Evolutionary conservation across 345 rosid genomes (phyloP).

Genomic region (Atalantia buxifolia): DNA sequence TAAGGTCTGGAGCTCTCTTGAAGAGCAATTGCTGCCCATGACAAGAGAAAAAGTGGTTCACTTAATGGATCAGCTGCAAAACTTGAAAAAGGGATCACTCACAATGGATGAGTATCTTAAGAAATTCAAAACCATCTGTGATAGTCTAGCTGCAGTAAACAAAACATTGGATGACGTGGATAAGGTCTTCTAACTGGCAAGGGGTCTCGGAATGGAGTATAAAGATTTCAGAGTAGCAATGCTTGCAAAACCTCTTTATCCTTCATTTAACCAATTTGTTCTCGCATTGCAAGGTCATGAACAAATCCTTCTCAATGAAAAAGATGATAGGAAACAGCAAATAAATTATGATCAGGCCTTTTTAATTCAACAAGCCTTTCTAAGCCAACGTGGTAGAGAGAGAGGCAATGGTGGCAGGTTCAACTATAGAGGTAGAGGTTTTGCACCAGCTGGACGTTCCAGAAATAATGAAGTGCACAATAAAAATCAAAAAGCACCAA

Average conservation of each 20-base stretch:
- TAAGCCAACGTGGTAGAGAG: neutral
- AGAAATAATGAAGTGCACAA: too few relatives aligned
- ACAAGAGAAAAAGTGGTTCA: too few relatives aligned
- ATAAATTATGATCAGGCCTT: neutral
- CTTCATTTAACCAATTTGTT: neutral
- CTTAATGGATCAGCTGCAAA: too few relatives aligned
- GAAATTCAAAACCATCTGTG: conserved; percentile 2
- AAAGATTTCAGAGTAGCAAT: neutral
- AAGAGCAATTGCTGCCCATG: too few relatives aligned
- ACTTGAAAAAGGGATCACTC: too few relatives aligned
- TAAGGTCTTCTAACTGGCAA: neutral
- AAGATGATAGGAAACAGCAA: too few relatives aligned
- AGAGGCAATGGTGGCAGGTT: neutral
- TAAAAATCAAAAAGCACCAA: neutral
- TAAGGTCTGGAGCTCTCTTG: too few relatives aligned
- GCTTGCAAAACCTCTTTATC: conserved; percentile 11
- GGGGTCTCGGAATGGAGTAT: neutral
- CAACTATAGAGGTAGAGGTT: neutral
- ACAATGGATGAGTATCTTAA: too few relatives aligned
- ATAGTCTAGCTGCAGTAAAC: neutral
- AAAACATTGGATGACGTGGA: neutral
- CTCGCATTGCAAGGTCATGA: neutral
- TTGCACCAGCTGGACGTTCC: neutral
- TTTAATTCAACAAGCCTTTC: too few relatives aligned
- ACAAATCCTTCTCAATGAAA: neutral